A percentile compares a stretch with the other conserved stretches of the same genome.
These are phyloP conservation scores for Rutstroemia sp. DNA, from an alignment of 2,329 filamentous ascomycete species.

Conservation along the genomic window DNA sequence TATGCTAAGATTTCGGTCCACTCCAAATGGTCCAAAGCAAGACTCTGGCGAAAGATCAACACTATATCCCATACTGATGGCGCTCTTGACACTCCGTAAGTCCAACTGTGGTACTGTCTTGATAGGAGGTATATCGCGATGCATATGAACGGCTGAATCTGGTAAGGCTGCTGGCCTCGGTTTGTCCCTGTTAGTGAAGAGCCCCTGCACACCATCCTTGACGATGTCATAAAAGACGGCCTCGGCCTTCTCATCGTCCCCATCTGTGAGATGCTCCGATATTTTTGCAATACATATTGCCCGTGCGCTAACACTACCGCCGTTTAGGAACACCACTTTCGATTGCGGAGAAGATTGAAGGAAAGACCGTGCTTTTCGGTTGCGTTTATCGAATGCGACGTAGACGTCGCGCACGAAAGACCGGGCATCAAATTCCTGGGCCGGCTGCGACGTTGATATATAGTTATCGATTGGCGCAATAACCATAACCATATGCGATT, in stretches of 20 bases:
- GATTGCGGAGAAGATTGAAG: constrained; percentile 38
- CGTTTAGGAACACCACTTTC: constrained; percentile 52
- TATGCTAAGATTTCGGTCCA: too few relatives aligned
- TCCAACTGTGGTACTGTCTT: neutral
- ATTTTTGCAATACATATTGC: constrained; percentile 48
- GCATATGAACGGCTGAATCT: too few relatives aligned
- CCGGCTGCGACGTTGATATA: constrained; percentile 19
- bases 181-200: constrained; percentile 15
- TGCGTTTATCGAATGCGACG: constrained; percentile 40
- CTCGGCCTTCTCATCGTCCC: constrained; percentile 43
- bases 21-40: too few relatives aligned
- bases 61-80: neutral
- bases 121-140: neutral
- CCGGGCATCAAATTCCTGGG: constrained; percentile 32
- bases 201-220: constrained; percentile 40
- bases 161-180: neutral
- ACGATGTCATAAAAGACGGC: constrained; percentile 42
- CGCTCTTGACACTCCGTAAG: neutral
- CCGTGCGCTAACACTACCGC: constrained; percentile 48
- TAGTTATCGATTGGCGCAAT: constrained; percentile 35
- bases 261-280: constrained; percentile 43
- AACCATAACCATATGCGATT: constrained; percentile 49
- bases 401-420: constrained; percentile 43
- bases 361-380: constrained; percentile 43
- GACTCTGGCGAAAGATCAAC: neutral